A percentile compares a stretch with the other conserved stretches of the same genome.
Evolutionary conservation across 2,329 filamentous ascomycete genomes (phyloP).

Genomic region (Penicillium crustosum): DNA sequence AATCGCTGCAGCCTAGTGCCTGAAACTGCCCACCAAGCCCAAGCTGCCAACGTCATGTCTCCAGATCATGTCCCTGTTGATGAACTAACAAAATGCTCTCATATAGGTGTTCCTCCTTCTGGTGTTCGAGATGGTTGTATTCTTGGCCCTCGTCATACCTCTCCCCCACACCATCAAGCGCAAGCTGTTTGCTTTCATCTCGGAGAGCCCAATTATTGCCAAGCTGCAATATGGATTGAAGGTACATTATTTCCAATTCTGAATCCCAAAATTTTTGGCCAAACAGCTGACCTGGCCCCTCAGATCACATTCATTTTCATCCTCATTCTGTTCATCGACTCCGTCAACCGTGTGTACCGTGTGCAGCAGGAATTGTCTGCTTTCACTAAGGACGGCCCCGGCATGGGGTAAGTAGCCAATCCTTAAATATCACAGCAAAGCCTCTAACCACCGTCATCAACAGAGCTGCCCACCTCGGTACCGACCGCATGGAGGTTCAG

Average conservation of each 20-base stretch:
- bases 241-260: constrained; percentile 44
- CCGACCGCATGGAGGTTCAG: constrained; percentile 96
- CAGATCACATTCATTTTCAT: constrained; percentile 98
- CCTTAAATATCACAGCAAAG: constrained; percentile 10
- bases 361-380: constrained; percentile 85
- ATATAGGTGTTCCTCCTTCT: constrained; percentile 51
- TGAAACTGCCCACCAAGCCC: constrained; percentile 8
- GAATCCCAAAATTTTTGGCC: neutral
- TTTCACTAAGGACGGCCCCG: constrained; percentile 62
- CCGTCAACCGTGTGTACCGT: constrained; percentile 92
- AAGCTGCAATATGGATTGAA: constrained; percentile 98
- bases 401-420: constrained; percentile 50
- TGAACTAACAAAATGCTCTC: constrained; percentile 12
- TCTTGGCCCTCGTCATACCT: constrained; percentile 63
- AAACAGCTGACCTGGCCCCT: neutral
- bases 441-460: constrained; percentile 23
- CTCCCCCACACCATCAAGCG: constrained; percentile 84
- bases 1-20: constrained; percentile 27
- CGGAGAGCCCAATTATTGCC: constrained; percentile 77
- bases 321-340: constrained; percentile 95
- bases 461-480: constrained; percentile 73
- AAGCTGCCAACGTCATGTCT: constrained; percentile 11
- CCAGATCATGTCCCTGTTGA: constrained; percentile 4
- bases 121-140: constrained; percentile 52
- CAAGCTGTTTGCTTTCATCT: constrained; percentile 94